Conservation (phyloP, 2,329 filamentous ascomycete species). For the Gnomoniopsis smithogilvyi region DNA sequence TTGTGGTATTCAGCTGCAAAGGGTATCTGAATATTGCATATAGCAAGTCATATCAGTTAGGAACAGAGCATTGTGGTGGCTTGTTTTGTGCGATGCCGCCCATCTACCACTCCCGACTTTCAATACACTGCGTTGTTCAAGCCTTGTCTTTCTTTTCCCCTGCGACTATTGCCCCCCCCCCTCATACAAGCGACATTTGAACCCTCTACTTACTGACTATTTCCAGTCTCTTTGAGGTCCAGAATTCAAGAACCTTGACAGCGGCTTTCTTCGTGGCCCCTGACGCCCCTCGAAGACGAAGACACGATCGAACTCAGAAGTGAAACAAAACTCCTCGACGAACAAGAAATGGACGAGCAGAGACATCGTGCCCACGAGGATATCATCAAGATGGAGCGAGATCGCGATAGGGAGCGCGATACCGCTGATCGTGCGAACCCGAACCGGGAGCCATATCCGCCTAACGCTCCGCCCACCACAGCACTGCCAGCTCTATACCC, state of each 20-base stretch:
- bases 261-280: background rate
- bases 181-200: too few species aligned
- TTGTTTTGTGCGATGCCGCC: too few species aligned
- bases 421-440: constrained; percentile 35
- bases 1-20: too few species aligned
- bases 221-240: constrained; percentile 11
- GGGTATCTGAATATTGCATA: too few species aligned
- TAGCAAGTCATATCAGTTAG: too few species aligned
- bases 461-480: constrained; percentile 75
- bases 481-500: constrained; percentile 81
- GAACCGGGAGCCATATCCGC: constrained; percentile 62
- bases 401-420: constrained; percentile 67
- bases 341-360: constrained; percentile 39
- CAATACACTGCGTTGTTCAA: too few species aligned
- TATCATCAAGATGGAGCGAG: constrained; percentile 45
- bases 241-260: background rate
- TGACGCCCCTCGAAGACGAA: background rate
- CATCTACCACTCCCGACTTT: too few species aligned
- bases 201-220: constrained; percentile 2
- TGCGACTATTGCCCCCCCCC: too few species aligned
- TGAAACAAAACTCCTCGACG: constrained; percentile 43
- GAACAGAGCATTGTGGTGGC: too few species aligned
- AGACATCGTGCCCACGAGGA: constrained; percentile 47
- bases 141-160: too few species aligned
- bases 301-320: constrained; percentile 36